phyloP scores from a whole-genome alignment of 352 stramenopile species.

The Pythium rhizo-oryzae region DNA sequence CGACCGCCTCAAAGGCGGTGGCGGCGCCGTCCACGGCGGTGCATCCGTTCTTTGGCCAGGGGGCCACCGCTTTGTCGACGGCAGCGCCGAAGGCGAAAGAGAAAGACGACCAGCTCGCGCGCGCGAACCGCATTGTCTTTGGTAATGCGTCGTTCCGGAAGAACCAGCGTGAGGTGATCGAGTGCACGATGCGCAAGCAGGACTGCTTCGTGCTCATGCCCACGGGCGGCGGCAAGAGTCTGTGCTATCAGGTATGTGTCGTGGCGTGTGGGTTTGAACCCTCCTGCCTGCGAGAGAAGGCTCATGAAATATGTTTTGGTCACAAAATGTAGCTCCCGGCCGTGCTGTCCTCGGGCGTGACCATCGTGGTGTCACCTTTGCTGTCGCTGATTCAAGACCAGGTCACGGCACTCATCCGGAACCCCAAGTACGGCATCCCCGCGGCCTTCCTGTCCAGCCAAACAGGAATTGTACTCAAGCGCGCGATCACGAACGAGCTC shows the following conservation, averaged over 20 bases:
- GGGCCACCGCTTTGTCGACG: neutral
- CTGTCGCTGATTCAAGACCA: slow-evolving; percentile 96
- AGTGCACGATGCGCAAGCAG: slow-evolving; percentile 87
- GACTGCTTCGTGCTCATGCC: slow-evolving; percentile 96
- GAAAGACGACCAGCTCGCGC: slow-evolving; percentile 41
- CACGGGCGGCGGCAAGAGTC: slow-evolving; percentile 90
- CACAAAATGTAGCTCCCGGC: slow-evolving; percentile 44
- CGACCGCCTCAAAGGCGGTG: neutral
- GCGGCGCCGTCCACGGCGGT: neutral
- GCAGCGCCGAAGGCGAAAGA: neutral
- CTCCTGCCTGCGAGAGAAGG: neutral
- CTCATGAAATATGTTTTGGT: too few species aligned
- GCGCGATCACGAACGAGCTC: slow-evolving; percentile 81
- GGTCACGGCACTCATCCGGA: slow-evolving; percentile 77
- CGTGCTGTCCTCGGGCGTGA: slow-evolving; percentile 76
- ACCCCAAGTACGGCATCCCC: slow-evolving; percentile 59
- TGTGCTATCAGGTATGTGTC: slow-evolving; percentile 91
- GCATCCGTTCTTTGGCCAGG: slow-evolving; percentile 17
- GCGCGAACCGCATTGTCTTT: slow-evolving; percentile 70
- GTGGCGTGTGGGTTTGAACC: neutral
- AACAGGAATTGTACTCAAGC: slow-evolving; percentile 61
- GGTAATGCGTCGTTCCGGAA: slow-evolving; percentile 85
- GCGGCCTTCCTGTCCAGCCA: slow-evolving; percentile 80
- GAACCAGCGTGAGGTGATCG: slow-evolving; percentile 93
- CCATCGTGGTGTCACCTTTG: slow-evolving; percentile 93